A percentile compares a stretch with the other conserved stretches of the same genome.
Evolutionary conservation across 306 rosid species (phyloP).

Genomic region (Cajanus cajan): DNA sequence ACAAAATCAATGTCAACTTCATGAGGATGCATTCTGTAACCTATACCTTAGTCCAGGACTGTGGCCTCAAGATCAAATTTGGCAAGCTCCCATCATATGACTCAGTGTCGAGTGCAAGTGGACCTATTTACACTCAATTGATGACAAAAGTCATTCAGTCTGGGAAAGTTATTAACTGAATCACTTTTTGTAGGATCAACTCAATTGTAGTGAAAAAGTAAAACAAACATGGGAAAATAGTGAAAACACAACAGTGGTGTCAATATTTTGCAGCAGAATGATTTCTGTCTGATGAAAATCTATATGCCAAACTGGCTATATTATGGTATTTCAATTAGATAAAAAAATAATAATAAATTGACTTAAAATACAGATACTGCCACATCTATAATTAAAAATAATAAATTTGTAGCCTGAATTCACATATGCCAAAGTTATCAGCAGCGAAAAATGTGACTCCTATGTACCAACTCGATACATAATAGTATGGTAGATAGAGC

Average conservation of each 20-base stretch:
- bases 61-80: conserved; percentile 44
- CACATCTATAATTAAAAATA: background rate
- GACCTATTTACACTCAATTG: conserved; percentile 45
- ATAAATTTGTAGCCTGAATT: no score
- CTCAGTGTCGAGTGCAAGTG: conserved; percentile 38
- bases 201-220: background rate
- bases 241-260: background rate
- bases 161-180: background rate
- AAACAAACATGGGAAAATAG: background rate
- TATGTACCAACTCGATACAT: no score
- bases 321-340: background rate
- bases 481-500: background rate
- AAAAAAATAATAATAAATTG: background rate
- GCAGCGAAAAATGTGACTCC: no score
- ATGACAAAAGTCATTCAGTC: background rate
- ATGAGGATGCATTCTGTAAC: background rate
- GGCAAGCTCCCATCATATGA: conserved; percentile 56
- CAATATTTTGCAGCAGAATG: no score
- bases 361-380: background rate
- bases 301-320: background rate
- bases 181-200: background rate
- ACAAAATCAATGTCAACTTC: background rate
- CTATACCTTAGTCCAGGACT: conserved; percentile 72
- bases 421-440: no score
- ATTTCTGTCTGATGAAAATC: background rate